These are phyloP conservation scores for Musa balbisiana DNA, from an alignment of 202 grass and related monocot species.

Conservation along the genomic window DNA sequence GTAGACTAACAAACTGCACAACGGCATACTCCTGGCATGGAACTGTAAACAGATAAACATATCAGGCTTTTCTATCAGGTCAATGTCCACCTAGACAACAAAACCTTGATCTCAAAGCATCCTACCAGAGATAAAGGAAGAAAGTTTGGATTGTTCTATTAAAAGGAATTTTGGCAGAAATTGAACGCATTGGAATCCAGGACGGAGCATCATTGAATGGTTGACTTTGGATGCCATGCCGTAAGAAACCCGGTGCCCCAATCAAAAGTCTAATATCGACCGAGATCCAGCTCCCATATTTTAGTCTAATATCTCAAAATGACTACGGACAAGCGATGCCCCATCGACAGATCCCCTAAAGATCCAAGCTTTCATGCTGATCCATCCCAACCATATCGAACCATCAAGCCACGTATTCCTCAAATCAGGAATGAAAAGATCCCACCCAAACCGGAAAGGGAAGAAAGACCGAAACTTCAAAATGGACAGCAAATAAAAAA, in stretches of 20 bases:
- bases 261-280: not conserved
- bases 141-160: too few relatives aligned
- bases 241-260: not conserved
- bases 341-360: not conserved
- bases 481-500: slow-evolving; percentile 3
- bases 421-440: not conserved
- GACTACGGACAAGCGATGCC: too few relatives aligned
- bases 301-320: too few relatives aligned
- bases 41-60: too few relatives aligned
- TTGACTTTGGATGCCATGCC: not conserved
- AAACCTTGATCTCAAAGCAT: too few relatives aligned
- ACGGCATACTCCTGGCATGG: too few relatives aligned
- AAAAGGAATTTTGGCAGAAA: too few relatives aligned
- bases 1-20: too few relatives aligned
- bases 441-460: not conserved
- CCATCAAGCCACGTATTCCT: not conserved
- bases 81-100: too few relatives aligned
- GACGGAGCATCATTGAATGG: not conserved
- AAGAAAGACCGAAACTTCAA: not conserved
- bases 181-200: too few relatives aligned
- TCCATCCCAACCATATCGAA: not conserved
- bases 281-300: not conserved
- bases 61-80: too few relatives aligned
- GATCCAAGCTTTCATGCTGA: not conserved
- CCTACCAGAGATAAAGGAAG: too few relatives aligned